phyloP scores from a whole-genome alignment of 306 rosid genomes.

The Glycyrrhiza uralensis region DNA sequence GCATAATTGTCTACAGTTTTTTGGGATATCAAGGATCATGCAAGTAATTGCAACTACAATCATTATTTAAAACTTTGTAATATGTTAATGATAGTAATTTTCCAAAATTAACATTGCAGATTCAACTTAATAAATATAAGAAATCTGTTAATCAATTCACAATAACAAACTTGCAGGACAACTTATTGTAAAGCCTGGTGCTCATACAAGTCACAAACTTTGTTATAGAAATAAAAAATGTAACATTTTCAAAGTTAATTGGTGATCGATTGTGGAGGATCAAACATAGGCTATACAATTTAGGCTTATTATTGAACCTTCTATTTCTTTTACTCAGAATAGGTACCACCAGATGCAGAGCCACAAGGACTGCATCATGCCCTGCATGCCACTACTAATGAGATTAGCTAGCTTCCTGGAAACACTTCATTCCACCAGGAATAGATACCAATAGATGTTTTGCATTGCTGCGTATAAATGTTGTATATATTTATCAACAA shows the following conservation, averaged over 20 bases:
- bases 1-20: too few relatives aligned
- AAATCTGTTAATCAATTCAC: neutral
- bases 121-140: neutral
- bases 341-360: conserved; percentile 8
- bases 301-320: neutral
- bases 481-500: conserved; percentile 6
- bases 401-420: neutral
- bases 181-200: neutral
- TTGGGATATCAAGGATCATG: too few relatives aligned
- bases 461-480: neutral
- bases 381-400: neutral
- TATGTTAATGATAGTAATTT: neutral
- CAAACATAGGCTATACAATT: neutral
- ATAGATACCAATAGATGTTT: conserved; percentile 4
- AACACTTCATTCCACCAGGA: conserved; percentile 11
- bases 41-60: too few relatives aligned
- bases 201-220: neutral
- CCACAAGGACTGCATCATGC: conserved; percentile 12
- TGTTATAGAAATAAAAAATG: neutral
- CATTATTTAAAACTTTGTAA: too few relatives aligned
- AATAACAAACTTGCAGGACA: neutral
- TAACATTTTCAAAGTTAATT: neutral
- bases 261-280: too few relatives aligned
- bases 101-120: neutral
- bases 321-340: neutral